Conservation (phyloP, 768 basidiomycete species). For the Lyophyllum semitale region DNA sequence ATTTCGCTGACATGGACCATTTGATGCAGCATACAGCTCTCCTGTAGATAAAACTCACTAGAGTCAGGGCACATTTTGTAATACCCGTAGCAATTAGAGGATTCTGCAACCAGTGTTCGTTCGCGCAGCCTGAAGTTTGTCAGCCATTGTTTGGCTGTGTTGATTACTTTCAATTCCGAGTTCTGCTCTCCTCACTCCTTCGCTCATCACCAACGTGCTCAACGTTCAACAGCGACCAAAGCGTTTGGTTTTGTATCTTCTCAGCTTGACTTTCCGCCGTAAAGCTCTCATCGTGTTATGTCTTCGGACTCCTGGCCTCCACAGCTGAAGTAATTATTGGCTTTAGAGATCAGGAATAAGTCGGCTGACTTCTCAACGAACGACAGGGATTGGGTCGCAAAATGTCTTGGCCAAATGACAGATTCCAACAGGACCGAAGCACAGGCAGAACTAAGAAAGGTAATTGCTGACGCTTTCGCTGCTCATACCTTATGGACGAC, state of each 20-base stretch:
- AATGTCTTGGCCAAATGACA: conserved; percentile 89
- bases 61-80: conserved; percentile 25
- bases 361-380: conserved; percentile 16
- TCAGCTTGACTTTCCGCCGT: not conserved
- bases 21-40: conserved; percentile 57
- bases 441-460: conserved; percentile 92
- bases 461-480: conserved; percentile 91
- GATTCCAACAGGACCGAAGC: conserved; percentile 86
- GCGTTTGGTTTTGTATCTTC: not conserved
- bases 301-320: conserved; percentile 83
- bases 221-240: not conserved
- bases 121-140: not conserved
- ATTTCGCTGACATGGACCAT: not conserved
- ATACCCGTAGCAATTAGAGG: conserved; percentile 12
- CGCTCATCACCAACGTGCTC: conserved; percentile 1
- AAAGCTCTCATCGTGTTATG: conserved; percentile 38
- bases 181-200: not conserved
- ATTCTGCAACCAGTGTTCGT: not conserved
- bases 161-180: not conserved
- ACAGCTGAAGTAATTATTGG: conserved; percentile 62
- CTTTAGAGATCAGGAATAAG: not conserved
- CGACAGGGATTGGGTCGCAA: conserved; percentile 92
- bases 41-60: conserved; percentile 59
- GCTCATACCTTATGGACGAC: conserved; percentile 88
- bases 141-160: conserved; percentile 6